Conservation (phyloP, 257 asterid genomes). For the Solanum bulbocastanum region DNA sequence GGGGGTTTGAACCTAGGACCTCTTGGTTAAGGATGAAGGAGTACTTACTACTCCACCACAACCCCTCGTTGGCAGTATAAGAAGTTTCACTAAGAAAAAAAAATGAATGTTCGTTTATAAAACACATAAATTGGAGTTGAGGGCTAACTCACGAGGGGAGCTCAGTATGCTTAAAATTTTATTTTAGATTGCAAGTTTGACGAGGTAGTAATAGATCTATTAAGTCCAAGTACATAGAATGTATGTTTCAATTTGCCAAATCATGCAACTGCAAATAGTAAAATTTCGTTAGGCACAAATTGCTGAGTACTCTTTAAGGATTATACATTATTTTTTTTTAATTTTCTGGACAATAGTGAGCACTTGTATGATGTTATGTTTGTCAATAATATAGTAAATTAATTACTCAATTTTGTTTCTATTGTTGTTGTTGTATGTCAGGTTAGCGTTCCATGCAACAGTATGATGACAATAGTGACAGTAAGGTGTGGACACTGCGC, state of each 20-base stretch:
- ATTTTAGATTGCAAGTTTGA: neutral
- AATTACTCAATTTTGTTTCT: neutral
- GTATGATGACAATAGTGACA: conserved; percentile 61
- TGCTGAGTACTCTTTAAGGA: neutral
- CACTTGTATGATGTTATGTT: neutral
- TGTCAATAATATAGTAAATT: neutral
- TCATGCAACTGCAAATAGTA: neutral
- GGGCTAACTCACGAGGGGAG: neutral
- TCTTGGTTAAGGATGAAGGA: too few species aligned
- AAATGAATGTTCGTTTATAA: neutral
- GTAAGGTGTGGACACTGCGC: conserved; percentile 94
- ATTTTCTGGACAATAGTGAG: neutral
- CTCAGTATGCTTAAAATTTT: neutral
- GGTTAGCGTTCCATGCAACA: conserved; percentile 89
- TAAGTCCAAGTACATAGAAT: neutral
- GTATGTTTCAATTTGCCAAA: neutral
- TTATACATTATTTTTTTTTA: neutral
- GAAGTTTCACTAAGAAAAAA: neutral
- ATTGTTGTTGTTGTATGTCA: conserved; percentile 9
- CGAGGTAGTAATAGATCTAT: neutral
- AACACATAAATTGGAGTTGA: neutral
- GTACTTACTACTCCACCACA: too few species aligned
- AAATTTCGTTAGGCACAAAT: neutral
- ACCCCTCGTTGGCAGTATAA: too few species aligned
- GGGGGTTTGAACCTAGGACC: too few species aligned